Conservation (phyloP, 306 rosid species). For the Cucumis hystrix region DNA sequence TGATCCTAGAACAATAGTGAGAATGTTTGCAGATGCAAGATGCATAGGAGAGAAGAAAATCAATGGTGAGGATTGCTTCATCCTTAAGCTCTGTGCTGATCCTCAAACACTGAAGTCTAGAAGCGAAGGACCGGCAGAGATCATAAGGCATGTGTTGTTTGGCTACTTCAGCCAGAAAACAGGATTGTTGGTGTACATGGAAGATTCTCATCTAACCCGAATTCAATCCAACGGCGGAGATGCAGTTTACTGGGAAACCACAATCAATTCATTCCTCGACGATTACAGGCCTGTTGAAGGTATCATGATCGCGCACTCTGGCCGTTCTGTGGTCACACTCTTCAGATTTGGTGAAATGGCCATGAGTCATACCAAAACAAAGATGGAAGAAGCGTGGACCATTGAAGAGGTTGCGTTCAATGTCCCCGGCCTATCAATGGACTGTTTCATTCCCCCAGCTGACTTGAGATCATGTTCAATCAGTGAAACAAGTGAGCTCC, state of each 20-base stretch:
- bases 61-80: conserved; percentile 93
- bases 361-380: conserved; percentile 94
- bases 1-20: conserved; percentile 88
- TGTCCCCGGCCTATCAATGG: conserved; percentile 73
- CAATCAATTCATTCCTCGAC: conserved; percentile 83
- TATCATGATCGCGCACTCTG: conserved; percentile 95
- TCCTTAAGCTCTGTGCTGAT: conserved; percentile 83
- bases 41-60: conserved; percentile 94
- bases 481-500: conserved; percentile 68
- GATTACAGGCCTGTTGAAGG: conserved; percentile 96
- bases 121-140: conserved; percentile 97
- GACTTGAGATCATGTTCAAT: conserved; percentile 62
- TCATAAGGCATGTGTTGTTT: conserved; percentile 81
- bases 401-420: conserved; percentile 97
- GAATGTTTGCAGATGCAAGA: conserved; percentile 76
- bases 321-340: conserved; percentile 87
- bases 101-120: conserved; percentile 83
- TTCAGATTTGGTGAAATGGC: conserved; percentile 97
- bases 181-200: conserved; percentile 85
- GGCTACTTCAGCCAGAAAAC: conserved; percentile 99
- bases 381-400: conserved; percentile 99
- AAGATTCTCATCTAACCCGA: conserved; percentile 96
- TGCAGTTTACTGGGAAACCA: conserved; percentile 95
- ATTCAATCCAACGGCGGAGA: conserved; percentile 83
- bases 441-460: conserved; percentile 97